Conservation (phyloP, 768 basidiomycete genomes). For the Mycena maculata region DNA sequence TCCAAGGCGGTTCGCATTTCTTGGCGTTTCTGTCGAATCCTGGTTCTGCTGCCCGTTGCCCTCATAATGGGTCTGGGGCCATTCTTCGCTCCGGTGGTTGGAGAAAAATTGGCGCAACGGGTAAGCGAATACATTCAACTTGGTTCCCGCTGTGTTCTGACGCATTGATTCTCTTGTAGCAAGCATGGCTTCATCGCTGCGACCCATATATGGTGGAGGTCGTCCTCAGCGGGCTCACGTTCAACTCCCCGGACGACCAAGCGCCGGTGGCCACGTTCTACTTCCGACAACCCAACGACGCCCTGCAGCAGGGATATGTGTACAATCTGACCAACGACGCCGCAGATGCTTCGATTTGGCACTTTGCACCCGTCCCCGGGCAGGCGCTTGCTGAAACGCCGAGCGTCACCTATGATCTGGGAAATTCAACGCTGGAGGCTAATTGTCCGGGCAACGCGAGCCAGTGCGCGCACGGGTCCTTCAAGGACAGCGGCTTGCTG, state of each 20-base stretch:
- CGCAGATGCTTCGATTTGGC: neutral
- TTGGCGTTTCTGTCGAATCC: neutral
- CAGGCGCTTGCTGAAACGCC: neutral
- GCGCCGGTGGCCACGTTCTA: neutral
- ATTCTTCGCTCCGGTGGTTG: constrained; percentile 20
- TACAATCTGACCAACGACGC: constrained; percentile 5
- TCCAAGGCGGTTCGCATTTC: neutral
- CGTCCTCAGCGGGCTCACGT: constrained; percentile 5
- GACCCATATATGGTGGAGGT: neutral
- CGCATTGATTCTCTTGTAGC: neutral
- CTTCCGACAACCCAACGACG: constrained; percentile 11
- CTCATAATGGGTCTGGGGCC: constrained; percentile 21
- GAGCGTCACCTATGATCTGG: constrained; percentile 1
- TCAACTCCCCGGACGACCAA: neutral
- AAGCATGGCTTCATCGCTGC: constrained; percentile 18
- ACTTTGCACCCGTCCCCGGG: neutral
- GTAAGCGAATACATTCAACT: neutral
- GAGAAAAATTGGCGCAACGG: neutral
- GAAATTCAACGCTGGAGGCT: neutral
- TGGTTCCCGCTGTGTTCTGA: neutral
- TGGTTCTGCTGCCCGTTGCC: neutral
- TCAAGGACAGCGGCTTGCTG: neutral
- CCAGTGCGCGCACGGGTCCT: constrained; percentile 7
- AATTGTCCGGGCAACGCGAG: neutral
- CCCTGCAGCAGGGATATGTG: neutral